Evolutionary conservation across 2,329 filamentous ascomycete genomes (phyloP).

Genomic region (Paraphoma chrysanthemicola): DNA sequence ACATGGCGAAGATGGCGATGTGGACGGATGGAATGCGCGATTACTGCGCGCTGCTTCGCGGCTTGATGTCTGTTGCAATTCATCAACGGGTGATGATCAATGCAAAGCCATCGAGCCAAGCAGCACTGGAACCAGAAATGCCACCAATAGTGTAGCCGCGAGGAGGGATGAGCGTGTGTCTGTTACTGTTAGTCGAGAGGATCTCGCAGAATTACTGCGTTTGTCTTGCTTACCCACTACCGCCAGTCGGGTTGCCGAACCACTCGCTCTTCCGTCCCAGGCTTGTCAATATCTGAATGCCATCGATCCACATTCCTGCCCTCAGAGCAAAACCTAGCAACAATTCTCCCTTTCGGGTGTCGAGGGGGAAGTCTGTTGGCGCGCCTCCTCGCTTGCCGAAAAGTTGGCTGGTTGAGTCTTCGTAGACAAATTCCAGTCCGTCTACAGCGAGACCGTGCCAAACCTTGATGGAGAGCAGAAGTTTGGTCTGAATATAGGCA

Average conservation of each 20-base stretch:
- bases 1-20: background rate
- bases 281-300: conserved; percentile 87
- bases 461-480: conserved; percentile 76
- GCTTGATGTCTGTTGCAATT: background rate
- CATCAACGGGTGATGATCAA: conserved; percentile 76
- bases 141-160: conserved; percentile 88
- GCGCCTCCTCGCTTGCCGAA: conserved; percentile 84
- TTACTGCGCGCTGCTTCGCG: background rate
- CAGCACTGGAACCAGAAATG: conserved; percentile 79
- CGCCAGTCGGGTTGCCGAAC: conserved; percentile 81
- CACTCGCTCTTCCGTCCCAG: conserved; percentile 83
- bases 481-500: conserved; percentile 67
- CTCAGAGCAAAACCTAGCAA: conserved; percentile 86
- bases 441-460: conserved; percentile 81
- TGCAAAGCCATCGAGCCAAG: conserved; percentile 86
- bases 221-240: conserved; percentile 73
- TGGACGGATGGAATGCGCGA: background rate
- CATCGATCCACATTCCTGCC: conserved; percentile 84
- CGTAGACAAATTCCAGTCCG: conserved; percentile 91
- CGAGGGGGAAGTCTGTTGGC: conserved; percentile 77
- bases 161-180: conserved; percentile 87
- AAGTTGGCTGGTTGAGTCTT: conserved; percentile 81
- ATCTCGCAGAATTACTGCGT: no score
- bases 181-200: conserved; percentile 50
- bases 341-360: conserved; percentile 84